Evolutionary conservation across 331 rosid species (phyloP), one percentile per base, ranked within the genome.

Genomic region (Quercus phellos): DNA sequence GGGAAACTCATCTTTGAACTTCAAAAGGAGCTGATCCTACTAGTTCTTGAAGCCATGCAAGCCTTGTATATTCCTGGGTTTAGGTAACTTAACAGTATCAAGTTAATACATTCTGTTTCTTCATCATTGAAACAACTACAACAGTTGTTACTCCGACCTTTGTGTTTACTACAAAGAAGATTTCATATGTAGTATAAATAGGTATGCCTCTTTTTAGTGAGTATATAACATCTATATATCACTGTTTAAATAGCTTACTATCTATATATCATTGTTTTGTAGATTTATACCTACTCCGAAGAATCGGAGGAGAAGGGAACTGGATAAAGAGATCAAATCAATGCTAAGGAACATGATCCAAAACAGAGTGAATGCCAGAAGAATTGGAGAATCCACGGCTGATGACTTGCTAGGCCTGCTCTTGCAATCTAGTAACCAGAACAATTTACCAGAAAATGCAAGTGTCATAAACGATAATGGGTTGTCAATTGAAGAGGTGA

Each of bases 21-120:
- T 84, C 85, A 78, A 72, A 80, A 78, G 55, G 85, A 84, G 80
- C 86, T 80, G 43, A 78, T 79, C n/a, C 7, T 46, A 68, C 85
- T 84, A 27, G 80, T 83, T 26, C 19, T 89, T 69, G 86, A 89
- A 84, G 87, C 89, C 77, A 86, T 89, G 89, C 81, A 77, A 59
- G 82, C 86, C 55, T 11, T 78, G 3, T 78, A 84, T 50, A 60
- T 89, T 68, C 93, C 87, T 27, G 85, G 90, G 54, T 87, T 83
- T 81, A 85, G 90, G 90, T 87, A 51, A 70, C 60, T 32, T 29
- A 13, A 55, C 34, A 22, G 51, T 69, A 30, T 17, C 30, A 35
- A 21, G 8, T 14, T 74, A 34, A 24, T 19, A 74, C 16, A 14
- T 13, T 61, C 2, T 26, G 18, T 61, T 53, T 66, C 3, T 43